These are phyloP conservation scores for Hericium erinaceus DNA, from an alignment of 768 basidiomycete genomes.

Conservation along the genomic window DNA sequence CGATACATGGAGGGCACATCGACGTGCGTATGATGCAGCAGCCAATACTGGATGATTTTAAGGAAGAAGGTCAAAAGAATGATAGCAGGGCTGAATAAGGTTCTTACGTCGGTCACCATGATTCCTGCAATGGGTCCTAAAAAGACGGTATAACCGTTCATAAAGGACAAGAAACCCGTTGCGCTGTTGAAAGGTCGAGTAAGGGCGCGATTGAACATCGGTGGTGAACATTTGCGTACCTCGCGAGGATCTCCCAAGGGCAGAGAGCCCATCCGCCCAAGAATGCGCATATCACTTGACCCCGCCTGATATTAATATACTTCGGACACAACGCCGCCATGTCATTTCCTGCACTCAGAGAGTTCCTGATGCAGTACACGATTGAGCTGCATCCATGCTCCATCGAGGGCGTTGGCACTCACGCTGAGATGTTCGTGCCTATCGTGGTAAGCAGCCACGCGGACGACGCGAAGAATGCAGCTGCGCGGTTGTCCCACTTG, in stretches of 20 bases:
- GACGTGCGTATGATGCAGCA: slow-evolving; percentile 60
- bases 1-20: slow-evolving; percentile 83
- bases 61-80: not conserved
- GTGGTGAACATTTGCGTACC: slow-evolving; percentile 16
- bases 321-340: slow-evolving; percentile 70
- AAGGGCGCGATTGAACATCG: slow-evolving; percentile 1
- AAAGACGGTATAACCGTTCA: slow-evolving; percentile 81
- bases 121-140: slow-evolving; percentile 80
- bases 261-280: slow-evolving; percentile 80
- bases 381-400: no score
- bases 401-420: not conserved
- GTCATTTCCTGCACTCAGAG: slow-evolving; percentile 71
- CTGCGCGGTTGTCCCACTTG: slow-evolving; percentile 77
- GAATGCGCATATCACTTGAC: slow-evolving; percentile 65
- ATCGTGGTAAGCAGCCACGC: slow-evolving; percentile 67
- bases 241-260: slow-evolving; percentile 77
- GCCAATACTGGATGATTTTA: slow-evolving; percentile 48
- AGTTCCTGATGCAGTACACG: slow-evolving; percentile 31
- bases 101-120: slow-evolving; percentile 47
- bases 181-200: slow-evolving; percentile 26
- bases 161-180: slow-evolving; percentile 63
- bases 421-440: slow-evolving; percentile 56
- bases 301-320: slow-evolving; percentile 76
- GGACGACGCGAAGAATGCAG: slow-evolving; percentile 76
- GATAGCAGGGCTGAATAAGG: not conserved